Percentiles rank a stretch among this genome's conserved stretches.
Evolutionary conservation across 1,139 yeast genomes (phyloP).

Genomic region (Candida tropicalis): DNA sequence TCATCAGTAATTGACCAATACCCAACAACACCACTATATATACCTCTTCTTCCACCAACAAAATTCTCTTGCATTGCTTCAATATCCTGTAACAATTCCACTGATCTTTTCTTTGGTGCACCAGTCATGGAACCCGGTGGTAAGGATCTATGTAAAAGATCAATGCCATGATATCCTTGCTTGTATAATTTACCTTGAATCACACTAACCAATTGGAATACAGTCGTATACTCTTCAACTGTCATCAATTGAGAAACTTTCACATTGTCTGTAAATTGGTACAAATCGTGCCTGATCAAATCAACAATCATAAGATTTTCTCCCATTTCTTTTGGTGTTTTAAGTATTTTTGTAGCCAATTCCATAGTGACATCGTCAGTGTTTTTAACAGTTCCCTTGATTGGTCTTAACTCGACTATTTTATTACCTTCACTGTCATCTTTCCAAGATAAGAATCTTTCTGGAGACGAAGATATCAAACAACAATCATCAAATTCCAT

Average conservation of each 20-base stretch:
- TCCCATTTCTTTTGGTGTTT: slow-evolving; percentile 91
- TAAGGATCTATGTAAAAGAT: slow-evolving; percentile 71
- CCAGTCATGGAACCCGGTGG: slow-evolving; percentile 99
- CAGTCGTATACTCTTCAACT: slow-evolving; percentile 91
- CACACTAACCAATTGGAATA: slow-evolving; percentile 89
- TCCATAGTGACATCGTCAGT: slow-evolving; percentile 51
- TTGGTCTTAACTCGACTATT: slow-evolving; percentile 82
- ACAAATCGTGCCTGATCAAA: slow-evolving; percentile 87
- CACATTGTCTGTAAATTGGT: slow-evolving; percentile 67
- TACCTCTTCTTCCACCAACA: slow-evolving; percentile 65
- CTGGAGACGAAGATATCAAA: slow-evolving; percentile 90
- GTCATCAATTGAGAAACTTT: slow-evolving; percentile 79
- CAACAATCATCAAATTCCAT: slow-evolving; percentile 72
- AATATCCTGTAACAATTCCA: slow-evolving; percentile 70
- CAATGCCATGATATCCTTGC: slow-evolving; percentile 65
- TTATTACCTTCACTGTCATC: slow-evolving; percentile 30
- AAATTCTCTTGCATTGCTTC: slow-evolving; percentile 46
- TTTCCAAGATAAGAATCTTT: slow-evolving; percentile 85
- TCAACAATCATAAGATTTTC: slow-evolving; percentile 98
- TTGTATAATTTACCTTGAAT: slow-evolving; percentile 63
- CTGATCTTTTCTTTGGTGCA: slow-evolving; percentile 94
- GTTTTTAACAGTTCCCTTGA: slow-evolving; percentile 91
- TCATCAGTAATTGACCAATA: slow-evolving; percentile 90
- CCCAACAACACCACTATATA: slow-evolving; percentile 94
- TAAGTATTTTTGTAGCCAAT: slow-evolving; percentile 64